A percentile compares a stretch with the other conserved stretches of the same genome.
Conservation (phyloP, 2,329 filamentous ascomycete genomes). For the Herpotrichia juniperi region DNA sequence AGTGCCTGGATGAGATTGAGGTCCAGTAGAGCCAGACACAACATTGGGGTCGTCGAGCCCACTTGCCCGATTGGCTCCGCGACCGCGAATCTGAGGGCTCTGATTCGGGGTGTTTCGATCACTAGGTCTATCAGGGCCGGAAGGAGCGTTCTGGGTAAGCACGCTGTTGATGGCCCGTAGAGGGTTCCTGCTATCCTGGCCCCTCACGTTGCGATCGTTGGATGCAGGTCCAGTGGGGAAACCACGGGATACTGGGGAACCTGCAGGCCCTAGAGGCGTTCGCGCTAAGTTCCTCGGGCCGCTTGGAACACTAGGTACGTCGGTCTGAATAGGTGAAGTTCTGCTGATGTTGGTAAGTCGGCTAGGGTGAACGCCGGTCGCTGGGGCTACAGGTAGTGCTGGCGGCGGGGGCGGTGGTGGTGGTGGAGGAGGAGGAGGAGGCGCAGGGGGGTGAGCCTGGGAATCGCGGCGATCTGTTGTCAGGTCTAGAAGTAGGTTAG, state of each 20-base stretch:
- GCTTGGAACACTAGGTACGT: constrained; percentile 39
- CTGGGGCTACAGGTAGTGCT: constrained; percentile 29
- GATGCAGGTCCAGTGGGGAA: constrained; percentile 43
- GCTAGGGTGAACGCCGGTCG: constrained; percentile 60
- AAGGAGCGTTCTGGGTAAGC: constrained; percentile 30
- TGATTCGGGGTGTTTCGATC: constrained; percentile 23
- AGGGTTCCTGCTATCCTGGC: constrained; percentile 25
- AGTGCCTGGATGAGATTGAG: constrained; percentile 30
- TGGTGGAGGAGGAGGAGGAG: constrained; percentile 41
- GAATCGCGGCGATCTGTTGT: constrained; percentile 33
- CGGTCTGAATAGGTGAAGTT: constrained; percentile 36
- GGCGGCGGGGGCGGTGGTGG: constrained; percentile 36
- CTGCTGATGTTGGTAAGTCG: constrained; percentile 53
- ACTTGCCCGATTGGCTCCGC: constrained; percentile 33
- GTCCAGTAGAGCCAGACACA: constrained; percentile 26
- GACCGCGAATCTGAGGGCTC: constrained; percentile 32
- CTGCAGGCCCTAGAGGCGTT: constrained; percentile 27
- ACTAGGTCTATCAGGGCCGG: constrained; percentile 9
- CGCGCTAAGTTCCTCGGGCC: constrained; percentile 40
- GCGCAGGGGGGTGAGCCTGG: constrained; percentile 30
- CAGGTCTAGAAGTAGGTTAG: constrained; percentile 20
- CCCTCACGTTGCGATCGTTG: constrained; percentile 31
- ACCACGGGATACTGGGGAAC: constrained; percentile 34
- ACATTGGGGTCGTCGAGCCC: constrained; percentile 21
- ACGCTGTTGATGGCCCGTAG: constrained; percentile 38